Conservation (phyloP, 129 eudicot genomes). For the Deinandra increscens region DNA sequence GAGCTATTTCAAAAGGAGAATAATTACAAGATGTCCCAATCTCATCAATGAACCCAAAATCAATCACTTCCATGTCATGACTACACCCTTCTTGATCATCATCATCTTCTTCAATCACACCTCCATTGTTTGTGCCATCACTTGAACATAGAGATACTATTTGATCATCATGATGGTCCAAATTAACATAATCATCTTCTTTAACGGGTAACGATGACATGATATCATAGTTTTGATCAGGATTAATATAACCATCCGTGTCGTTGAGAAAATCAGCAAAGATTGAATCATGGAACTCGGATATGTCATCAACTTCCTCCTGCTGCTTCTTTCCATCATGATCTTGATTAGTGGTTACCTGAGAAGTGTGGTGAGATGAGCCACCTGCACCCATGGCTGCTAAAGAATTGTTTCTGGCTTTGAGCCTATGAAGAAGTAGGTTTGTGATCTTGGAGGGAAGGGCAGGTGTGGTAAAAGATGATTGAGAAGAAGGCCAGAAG, state of each 20-base stretch:
- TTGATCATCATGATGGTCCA: conserved; percentile 25
- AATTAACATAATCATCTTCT: conserved; percentile 29
- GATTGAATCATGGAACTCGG: conserved; percentile 48
- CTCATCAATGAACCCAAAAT: conserved; percentile 68
- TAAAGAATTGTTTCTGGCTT: conserved; percentile 61
- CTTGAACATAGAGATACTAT: conserved; percentile 26
- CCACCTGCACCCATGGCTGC: conserved; percentile 31
- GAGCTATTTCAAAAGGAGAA: conserved; percentile 65
- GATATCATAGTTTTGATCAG: conserved; percentile 34
- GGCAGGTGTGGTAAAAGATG: conserved; percentile 54
- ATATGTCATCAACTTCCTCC: conserved; percentile 31
- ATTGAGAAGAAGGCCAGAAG: conserved; percentile 67
- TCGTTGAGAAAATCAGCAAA: conserved; percentile 68
- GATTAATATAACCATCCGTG: conserved; percentile 43
- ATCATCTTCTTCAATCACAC: conserved; percentile 47
- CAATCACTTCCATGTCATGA: conserved; percentile 35
- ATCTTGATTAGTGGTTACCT: conserved; percentile 17
- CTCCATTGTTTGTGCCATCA: conserved; percentile 35
- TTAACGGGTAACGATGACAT: conserved; percentile 27
- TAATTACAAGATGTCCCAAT: conserved; percentile 42
- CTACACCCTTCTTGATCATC: conserved; percentile 35
- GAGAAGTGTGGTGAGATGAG: conserved; percentile 33
- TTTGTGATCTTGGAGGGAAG: conserved; percentile 74
- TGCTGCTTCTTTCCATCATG: conserved; percentile 29
- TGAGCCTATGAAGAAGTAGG: conserved; percentile 67